Base-by-base conservation (phyloP, 176 grass and related monocot species). In the Aegilops tauschii region DNA sequence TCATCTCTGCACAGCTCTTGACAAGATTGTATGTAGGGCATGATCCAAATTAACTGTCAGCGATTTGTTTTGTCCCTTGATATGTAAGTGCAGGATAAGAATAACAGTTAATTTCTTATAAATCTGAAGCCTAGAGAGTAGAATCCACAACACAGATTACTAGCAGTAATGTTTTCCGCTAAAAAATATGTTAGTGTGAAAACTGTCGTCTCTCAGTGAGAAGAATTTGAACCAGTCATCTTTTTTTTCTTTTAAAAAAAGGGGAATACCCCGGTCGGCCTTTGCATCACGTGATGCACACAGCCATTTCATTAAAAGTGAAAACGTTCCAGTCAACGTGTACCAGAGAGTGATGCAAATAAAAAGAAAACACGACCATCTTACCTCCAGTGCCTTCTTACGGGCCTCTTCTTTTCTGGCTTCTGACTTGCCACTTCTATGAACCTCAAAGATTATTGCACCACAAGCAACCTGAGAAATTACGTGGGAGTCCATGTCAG, bases 361-460 rank as follows among this genome's bases (percentile, higher is more conserved):
- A 17, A 52, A 52, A 52, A 6, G 4, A 52, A 17, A 52, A 17
- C 49, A 52, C 1, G 49, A 17, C 13, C 49, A 37, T 73, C 35
- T 89, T 88, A 96, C 96, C 92, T 96, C 87, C 28, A 96, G 36
- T 86, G 95, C 93, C 82, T 91, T 84, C 76, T 50, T 91, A 31
- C 92, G 88, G 40, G 79, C 13, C 54, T 91, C 96, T 87, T 98
- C 93, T 80, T 98, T 98, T 89, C 88, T 92, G 88, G 96, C 96
- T 87, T 98, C 96, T 88, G 92, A 92, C 37, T 88, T 95, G 69
- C 93, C 92, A 94, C 87, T 96, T 88, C 92, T 94, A 79, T 96
- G 96, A 69, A 98, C 96, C 86, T 98, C 96, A 78, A 88, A 98
- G 78, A 96, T 96, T 77, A 98, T 87, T 80, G 92, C 81, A 80